Conservation (phyloP, 2,329 filamentous ascomycete genomes). For the Aureobasidium leucospermi region DNA sequence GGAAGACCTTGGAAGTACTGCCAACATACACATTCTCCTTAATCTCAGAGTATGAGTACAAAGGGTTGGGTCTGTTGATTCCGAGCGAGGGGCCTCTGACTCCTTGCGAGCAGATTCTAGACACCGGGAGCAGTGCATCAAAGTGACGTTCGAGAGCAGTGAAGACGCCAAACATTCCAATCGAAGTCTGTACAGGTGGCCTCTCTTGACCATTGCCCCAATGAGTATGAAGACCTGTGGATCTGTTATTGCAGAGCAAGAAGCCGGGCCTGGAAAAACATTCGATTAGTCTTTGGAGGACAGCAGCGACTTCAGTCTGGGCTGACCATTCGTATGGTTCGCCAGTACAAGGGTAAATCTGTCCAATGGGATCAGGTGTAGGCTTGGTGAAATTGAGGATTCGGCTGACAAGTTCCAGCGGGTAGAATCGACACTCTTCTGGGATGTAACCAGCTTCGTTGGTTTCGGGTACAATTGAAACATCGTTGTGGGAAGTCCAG, state of each 20-base stretch:
- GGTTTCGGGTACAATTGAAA: background rate
- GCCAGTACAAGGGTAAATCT: background rate
- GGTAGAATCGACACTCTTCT: background rate
- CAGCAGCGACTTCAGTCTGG: background rate
- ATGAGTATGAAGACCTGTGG: background rate
- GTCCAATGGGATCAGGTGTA: background rate
- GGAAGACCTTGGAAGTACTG: background rate
- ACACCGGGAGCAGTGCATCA: background rate
- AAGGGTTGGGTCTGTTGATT: background rate
- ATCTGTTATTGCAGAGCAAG: background rate
- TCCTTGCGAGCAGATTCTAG: background rate
- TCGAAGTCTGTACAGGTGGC: background rate
- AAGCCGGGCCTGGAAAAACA: background rate
- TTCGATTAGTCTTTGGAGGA: background rate
- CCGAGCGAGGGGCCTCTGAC: background rate
- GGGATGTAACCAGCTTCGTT: background rate
- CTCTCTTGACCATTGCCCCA: background rate
- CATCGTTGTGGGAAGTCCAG: background rate
- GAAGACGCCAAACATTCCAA: background rate
- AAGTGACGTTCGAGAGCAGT: conserved; percentile 1
- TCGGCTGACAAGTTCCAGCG: background rate
- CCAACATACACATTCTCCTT: background rate
- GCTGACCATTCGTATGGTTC: background rate
- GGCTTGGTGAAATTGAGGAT: background rate
- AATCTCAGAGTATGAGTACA: background rate